Conservation (phyloP, 2,329 filamentous ascomycete genomes). For the Akanthomyces lecanii region DNA sequence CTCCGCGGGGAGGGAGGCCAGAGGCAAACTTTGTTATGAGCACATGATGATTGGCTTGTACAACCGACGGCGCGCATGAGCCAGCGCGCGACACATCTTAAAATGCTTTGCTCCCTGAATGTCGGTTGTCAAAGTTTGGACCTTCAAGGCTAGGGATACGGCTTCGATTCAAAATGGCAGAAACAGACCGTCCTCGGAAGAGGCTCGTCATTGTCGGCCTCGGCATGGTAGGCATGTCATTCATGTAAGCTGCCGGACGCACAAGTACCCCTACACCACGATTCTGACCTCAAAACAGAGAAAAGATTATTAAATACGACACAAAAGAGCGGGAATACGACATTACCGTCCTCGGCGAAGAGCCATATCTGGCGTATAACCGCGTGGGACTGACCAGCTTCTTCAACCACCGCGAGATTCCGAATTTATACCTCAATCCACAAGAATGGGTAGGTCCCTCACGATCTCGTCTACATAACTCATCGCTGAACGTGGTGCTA, state of each 20-base stretch:
- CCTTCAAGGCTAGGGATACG: background rate
- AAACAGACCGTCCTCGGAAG: constrained; percentile 37
- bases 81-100: background rate
- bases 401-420: constrained; percentile 79
- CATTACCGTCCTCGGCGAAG: constrained; percentile 81
- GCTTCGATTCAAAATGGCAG: background rate
- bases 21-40: background rate
- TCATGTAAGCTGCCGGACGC: constrained; percentile 59
- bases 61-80: background rate
- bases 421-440: constrained; percentile 84
- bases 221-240: constrained; percentile 87
- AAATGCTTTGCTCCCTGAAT: background rate
- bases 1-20: background rate
- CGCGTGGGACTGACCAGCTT: constrained; percentile 84
- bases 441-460: constrained; percentile 64
- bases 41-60: constrained; percentile 1
- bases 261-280: constrained; percentile 18
- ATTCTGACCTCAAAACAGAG: constrained; percentile 44
- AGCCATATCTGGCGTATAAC: constrained; percentile 85
- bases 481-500: background rate
- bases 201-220: constrained; percentile 78
- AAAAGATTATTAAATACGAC: constrained; percentile 85
- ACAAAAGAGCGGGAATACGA: constrained; percentile 70
- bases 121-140: background rate
- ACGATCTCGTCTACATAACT: too few relatives aligned